Conservation (phyloP, 2,329 filamentous ascomycete genomes). For the Fusarium sp. region DNA sequence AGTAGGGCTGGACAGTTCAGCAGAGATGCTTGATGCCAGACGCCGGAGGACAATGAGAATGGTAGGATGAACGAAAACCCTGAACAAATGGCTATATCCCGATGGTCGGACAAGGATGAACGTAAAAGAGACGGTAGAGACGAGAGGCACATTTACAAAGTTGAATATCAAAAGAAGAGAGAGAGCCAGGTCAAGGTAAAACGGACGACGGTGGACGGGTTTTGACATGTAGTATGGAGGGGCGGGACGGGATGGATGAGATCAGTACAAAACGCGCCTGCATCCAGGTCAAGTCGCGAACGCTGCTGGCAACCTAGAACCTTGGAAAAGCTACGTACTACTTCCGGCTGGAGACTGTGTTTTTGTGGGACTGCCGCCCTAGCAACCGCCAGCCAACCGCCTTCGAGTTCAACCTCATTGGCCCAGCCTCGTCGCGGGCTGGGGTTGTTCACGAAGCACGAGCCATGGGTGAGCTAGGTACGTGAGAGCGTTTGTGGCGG, state of each 20-base stretch:
- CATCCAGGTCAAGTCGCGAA: slow-evolving; percentile 25
- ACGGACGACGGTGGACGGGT: slow-evolving; percentile 14
- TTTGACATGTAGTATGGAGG: slow-evolving; percentile 38
- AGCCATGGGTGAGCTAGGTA: slow-evolving; percentile 32
- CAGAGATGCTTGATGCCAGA: slow-evolving; percentile 1
- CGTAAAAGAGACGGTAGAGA: slow-evolving; percentile 24
- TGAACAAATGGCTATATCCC: not conserved
- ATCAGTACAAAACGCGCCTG: slow-evolving; percentile 39
- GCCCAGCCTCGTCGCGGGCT: slow-evolving; percentile 41
- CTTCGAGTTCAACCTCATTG: slow-evolving; percentile 50
- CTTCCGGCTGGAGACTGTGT: slow-evolving; percentile 12
- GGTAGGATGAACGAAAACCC: slow-evolving; percentile 5
- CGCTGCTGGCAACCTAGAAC: slow-evolving; percentile 7
- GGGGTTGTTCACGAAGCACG: slow-evolving; percentile 8
- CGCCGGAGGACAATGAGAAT: slow-evolving; percentile 2
- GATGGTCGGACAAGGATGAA: slow-evolving; percentile 26
- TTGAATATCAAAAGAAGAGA: slow-evolving; percentile 19
- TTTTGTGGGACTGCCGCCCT: slow-evolving; percentile 15
- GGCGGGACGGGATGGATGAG: slow-evolving; percentile 37
- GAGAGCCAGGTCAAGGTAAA: slow-evolving; percentile 19
- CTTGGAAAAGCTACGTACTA: slow-evolving; percentile 28
- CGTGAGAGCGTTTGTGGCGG: slow-evolving; percentile 11
- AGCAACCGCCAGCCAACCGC: slow-evolving; percentile 65
- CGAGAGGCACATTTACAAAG: slow-evolving; percentile 7
- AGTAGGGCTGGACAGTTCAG: slow-evolving; percentile 3